Conservation (phyloP, 169 alveolate species). For the Cryptosporidium meleagridis region DNA sequence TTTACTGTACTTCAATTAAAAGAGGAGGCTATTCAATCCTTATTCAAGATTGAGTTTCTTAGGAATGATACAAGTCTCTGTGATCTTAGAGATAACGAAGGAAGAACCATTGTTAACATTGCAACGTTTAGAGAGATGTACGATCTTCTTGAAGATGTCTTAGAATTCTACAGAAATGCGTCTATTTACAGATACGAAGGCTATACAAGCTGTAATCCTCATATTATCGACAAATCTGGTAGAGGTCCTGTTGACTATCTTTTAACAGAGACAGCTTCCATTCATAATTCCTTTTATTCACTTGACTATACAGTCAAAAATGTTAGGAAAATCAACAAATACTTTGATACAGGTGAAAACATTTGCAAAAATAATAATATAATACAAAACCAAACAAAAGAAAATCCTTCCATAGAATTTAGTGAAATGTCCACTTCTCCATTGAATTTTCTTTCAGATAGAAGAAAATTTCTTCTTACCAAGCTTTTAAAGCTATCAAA, state of each 20-base stretch:
- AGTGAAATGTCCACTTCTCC: not conserved
- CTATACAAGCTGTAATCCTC: slow-evolving; percentile 72
- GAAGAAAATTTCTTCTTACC: slow-evolving; percentile 24
- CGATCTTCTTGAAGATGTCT: slow-evolving; percentile 39
- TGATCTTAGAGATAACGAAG: slow-evolving; percentile 56
- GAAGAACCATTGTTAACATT: slow-evolving; percentile 48
- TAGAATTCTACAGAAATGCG: slow-evolving; percentile 66
- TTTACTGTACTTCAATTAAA: slow-evolving; percentile 49
- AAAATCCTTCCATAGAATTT: not conserved
- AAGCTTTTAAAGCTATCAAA: slow-evolving; percentile 35
- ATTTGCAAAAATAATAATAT: not conserved
- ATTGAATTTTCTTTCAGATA: slow-evolving; percentile 29
- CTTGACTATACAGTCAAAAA: not conserved
- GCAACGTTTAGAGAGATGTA: slow-evolving; percentile 62
- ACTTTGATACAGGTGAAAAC: not conserved
- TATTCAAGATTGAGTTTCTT: slow-evolving; percentile 45
- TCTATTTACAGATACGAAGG: slow-evolving; percentile 57
- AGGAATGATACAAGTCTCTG: slow-evolving; percentile 66
- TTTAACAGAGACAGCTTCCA: slow-evolving; percentile 22
- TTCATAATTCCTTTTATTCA: not conserved
- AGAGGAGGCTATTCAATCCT: slow-evolving; percentile 1
- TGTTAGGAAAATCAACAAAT: not conserved
- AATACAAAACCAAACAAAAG: not conserved
- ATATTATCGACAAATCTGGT: slow-evolving; percentile 51
- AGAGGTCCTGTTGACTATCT: slow-evolving; percentile 69